Evolutionary conservation across 371 early-diverging fungal genomes (phyloP).

Genomic region (Mycotypha africana): DNA sequence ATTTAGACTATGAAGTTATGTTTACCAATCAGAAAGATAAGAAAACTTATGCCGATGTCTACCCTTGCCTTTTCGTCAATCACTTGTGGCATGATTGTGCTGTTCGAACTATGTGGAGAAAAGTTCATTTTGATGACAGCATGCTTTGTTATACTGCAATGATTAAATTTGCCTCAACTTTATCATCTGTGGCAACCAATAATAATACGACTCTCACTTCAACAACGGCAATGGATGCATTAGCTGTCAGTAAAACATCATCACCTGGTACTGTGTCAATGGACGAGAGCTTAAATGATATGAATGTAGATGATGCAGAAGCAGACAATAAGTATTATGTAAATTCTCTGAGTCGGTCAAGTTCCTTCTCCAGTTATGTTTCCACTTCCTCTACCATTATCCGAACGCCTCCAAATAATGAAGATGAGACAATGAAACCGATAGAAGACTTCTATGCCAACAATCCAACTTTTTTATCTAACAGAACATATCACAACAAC

Average conservation of each 20-base stretch:
- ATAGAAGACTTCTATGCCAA: too few species aligned
- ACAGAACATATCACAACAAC: too few species aligned
- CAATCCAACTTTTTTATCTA: too few species aligned
- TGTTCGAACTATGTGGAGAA: constrained; percentile 27
- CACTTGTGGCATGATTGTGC: constrained; percentile 39
- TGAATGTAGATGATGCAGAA: too few species aligned
- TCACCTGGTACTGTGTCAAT: background rate
- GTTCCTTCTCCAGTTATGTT: constrained; percentile 14
- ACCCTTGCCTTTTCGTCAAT: constrained; percentile 34
- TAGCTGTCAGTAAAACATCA: background rate
- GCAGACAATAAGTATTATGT: background rate
- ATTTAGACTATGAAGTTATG: too few species aligned
- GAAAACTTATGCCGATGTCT: constrained; percentile 14
- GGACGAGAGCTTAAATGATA: background rate
- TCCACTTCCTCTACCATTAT: constrained; percentile 3
- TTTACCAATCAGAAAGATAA: too few species aligned
- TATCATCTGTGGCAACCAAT: constrained; percentile 3
- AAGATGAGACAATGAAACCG: too few species aligned
- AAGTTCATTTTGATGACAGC: constrained; percentile 27
- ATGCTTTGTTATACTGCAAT: constrained; percentile 10
- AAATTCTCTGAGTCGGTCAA: constrained; percentile 8
- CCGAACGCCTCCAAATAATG: background rate
- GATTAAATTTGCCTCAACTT: constrained; percentile 9
- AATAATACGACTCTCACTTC: background rate
- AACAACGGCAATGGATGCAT: background rate